These are phyloP conservation scores for Pythium guiyangense DNA, from an alignment of 352 stramenopile genomes.

Conservation along the genomic window DNA sequence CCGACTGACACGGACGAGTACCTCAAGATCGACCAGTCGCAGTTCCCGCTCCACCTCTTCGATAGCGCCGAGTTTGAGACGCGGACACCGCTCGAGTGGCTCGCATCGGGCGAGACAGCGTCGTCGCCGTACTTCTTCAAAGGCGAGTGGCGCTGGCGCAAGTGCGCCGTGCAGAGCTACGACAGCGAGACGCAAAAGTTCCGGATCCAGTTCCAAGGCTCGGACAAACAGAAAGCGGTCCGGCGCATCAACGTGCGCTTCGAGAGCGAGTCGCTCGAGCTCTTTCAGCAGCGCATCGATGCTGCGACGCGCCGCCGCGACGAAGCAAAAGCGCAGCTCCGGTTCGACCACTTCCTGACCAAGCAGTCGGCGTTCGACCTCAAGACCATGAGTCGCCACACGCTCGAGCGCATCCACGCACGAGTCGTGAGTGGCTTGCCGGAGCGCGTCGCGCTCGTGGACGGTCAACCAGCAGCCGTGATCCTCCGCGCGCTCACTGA, in stretches of 20 bases:
- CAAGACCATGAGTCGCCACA: constrained; percentile 70
- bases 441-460: constrained; percentile 44
- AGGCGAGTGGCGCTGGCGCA: constrained; percentile 81
- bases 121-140: constrained; percentile 84
- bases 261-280: constrained; percentile 58
- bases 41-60: constrained; percentile 89
- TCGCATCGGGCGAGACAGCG: constrained; percentile 37
- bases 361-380: constrained; percentile 72
- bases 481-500: constrained; percentile 85
- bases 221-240: constrained; percentile 84
- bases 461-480: constrained; percentile 48
- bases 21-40: constrained; percentile 87
- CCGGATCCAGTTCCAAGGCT: constrained; percentile 81
- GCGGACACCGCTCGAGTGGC: constrained; percentile 68
- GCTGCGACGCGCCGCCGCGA: constrained; percentile 59
- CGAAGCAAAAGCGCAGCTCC: constrained; percentile 79
- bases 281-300: constrained; percentile 76
- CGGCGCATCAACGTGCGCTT: constrained; percentile 91
- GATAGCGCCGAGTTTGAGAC: constrained; percentile 87
- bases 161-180: constrained; percentile 61
- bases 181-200: constrained; percentile 64
- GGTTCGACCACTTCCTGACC: constrained; percentile 89
- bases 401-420: constrained; percentile 80
- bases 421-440: constrained; percentile 81
- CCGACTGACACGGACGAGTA: constrained; percentile 44